These are phyloP conservation scores for Malassezia globosa DNA, from an alignment of 1,284 basidiomycete species.

Conservation along the genomic window DNA sequence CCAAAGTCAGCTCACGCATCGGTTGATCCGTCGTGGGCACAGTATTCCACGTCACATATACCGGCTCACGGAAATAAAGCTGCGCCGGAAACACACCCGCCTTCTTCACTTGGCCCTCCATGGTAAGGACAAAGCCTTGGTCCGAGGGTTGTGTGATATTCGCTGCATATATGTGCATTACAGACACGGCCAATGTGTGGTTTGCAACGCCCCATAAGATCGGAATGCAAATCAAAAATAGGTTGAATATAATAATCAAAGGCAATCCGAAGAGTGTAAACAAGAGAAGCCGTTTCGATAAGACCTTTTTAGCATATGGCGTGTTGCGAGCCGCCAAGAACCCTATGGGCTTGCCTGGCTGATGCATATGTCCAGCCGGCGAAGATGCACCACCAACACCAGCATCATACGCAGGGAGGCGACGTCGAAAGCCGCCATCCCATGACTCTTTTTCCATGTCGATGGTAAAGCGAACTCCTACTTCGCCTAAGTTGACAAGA, in stretches of 20 bases:
- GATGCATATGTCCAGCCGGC: constrained; percentile 11
- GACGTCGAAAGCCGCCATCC: constrained; percentile 5
- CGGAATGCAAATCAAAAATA: constrained; percentile 42
- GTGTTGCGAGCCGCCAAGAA: constrained; percentile 38
- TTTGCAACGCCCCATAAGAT: constrained; percentile 45
- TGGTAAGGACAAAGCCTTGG: constrained; percentile 41
- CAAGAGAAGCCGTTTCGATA: constrained; percentile 36
- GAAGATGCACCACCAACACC: background rate
- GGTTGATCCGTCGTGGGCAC: constrained; percentile 25
- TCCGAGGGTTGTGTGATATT: constrained; percentile 45
- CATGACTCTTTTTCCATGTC: constrained; percentile 8
- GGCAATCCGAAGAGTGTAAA: constrained; percentile 38
- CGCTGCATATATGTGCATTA: constrained; percentile 40
- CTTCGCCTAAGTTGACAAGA: no score
- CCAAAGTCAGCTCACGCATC: constrained; percentile 41
- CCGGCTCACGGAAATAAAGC: constrained; percentile 44
- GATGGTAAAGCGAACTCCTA: no score
- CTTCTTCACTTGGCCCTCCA: constrained; percentile 46
- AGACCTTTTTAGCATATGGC: constrained; percentile 43
- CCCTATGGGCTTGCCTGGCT: constrained; percentile 36
- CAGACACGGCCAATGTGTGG: constrained; percentile 44
- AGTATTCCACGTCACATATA: constrained; percentile 45
- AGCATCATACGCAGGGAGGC: constrained; percentile 3
- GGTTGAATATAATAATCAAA: constrained; percentile 25
- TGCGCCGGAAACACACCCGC: constrained; percentile 48